Evolutionary conservation across 176 grass and related monocot species (phyloP), one percentile per base, ranked within the genome.

Genomic region (Triticum turgidum): DNA sequence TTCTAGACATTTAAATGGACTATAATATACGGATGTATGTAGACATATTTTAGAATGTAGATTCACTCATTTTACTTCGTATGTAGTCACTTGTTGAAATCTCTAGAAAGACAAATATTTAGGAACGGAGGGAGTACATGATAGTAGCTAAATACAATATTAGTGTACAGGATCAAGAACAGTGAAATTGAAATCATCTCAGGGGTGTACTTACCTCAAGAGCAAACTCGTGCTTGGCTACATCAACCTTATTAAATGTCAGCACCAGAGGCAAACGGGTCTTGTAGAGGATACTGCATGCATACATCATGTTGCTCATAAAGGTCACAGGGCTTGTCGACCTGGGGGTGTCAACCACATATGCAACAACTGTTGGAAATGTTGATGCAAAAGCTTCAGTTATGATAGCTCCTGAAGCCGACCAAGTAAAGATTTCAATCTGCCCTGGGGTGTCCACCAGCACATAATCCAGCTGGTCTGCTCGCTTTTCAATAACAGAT

Each of bases 341-440:
- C 24, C 96, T 89, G 45, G 97, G 97, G 3, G 97, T 99, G 77
- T 99, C 97, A 58, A 94, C 62, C 51, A 99, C 94, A 85, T 96
- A 96, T 76, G 97, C 94, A 82, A 94, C 73, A 63, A 99, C 89
- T 15, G 94, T 96, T 41, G 94, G 97, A 93, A 99, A 99, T 68
- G 92, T 94, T 11, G 97, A 99, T 54, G 97, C 94, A 75, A 99
- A 99, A 81, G 91, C 88, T 92, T 99, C 97, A 24, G 97, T 99
- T 73, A 99, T 90, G 77, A 99, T 99, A 70, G 97, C 94, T 86
- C 97, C 97, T 62, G 97, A 99, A 89, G 94, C 97, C 1, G 97
- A 99, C 94, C 97, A 99, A 84, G 90, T 99, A 89, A 96, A 99
- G 41, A 99, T 99, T 79, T 99, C 97, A 94, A 99, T 99, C 80